Evolutionary conservation across 2,329 filamentous ascomycete species (phyloP).

Genomic region (Fusarium hainanense): DNA sequence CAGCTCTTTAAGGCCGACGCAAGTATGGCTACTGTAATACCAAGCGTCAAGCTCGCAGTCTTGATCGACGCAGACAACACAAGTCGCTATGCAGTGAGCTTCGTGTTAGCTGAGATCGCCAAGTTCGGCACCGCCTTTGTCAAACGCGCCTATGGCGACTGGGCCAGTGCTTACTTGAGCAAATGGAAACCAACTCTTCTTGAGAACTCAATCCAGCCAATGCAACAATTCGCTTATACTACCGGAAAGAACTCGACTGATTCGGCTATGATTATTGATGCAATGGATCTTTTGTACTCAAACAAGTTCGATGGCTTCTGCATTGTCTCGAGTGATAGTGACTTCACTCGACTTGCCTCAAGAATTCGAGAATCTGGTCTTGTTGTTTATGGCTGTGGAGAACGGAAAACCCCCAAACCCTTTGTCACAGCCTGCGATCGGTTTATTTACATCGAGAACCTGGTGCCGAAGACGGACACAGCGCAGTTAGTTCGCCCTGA

Average conservation of each 20-base stretch:
- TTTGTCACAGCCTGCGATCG: slow-evolving; percentile 51
- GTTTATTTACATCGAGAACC: slow-evolving; percentile 48
- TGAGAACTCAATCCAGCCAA: slow-evolving; percentile 49
- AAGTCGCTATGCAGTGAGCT: not conserved
- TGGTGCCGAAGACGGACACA: not conserved
- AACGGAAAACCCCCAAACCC: slow-evolving; percentile 48
- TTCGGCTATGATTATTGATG: slow-evolving; percentile 52
- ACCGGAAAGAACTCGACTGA: slow-evolving; percentile 52
- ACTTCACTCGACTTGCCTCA: slow-evolving; percentile 51
- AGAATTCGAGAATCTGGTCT: slow-evolving; percentile 46
- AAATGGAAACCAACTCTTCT: slow-evolving; percentile 50
- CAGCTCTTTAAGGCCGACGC: accelerated
- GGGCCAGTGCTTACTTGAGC: slow-evolving; percentile 44
- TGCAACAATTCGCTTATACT: slow-evolving; percentile 53
- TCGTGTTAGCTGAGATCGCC: slow-evolving; percentile 47
- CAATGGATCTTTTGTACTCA: slow-evolving; percentile 52
- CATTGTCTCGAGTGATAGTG: slow-evolving; percentile 51
- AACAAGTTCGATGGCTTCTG: slow-evolving; percentile 50
- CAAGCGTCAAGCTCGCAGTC: not conserved
- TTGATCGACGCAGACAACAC: not conserved
- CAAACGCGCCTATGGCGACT: slow-evolving; percentile 51
- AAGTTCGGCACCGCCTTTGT: slow-evolving; percentile 50
- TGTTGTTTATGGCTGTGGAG: slow-evolving; percentile 49
- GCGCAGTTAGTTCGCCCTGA: not conserved
- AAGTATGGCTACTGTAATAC: not conserved